Evolutionary conservation across 257 asterid species (phyloP).

Genomic region (Craterostigma plantagineum): DNA sequence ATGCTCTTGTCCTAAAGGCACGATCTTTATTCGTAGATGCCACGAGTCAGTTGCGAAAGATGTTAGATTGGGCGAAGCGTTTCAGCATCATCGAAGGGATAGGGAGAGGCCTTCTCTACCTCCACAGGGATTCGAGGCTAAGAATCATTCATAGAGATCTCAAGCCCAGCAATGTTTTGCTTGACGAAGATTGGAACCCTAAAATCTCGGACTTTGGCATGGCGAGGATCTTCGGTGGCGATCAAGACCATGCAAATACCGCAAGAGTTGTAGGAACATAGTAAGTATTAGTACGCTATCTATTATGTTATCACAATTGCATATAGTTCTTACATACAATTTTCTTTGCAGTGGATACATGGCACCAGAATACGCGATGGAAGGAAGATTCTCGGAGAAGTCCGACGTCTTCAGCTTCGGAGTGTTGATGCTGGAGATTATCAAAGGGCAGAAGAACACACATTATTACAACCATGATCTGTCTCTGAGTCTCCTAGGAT

Average conservation of each 20-base stretch:
- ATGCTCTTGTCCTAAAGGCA: neutral
- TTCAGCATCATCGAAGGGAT: constrained; percentile 34
- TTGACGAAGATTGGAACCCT: constrained; percentile 49
- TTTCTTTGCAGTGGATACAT: constrained; percentile 42
- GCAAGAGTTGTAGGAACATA: constrained; percentile 53
- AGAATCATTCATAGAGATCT: constrained; percentile 50
- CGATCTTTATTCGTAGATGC: constrained; percentile 12
- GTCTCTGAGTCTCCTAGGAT: constrained; percentile 35
- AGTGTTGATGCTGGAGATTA: constrained; percentile 32
- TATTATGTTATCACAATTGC: too few relatives aligned
- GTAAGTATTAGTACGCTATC: constrained; percentile 24
- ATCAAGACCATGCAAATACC: constrained; percentile 35
- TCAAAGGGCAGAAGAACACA: constrained; percentile 37
- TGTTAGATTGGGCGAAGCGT: constrained; percentile 34
- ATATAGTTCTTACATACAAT: too few relatives aligned
- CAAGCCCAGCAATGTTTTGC: constrained; percentile 39
- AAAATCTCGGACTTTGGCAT: constrained; percentile 59
- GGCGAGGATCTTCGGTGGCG: constrained; percentile 43
- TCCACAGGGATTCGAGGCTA: constrained; percentile 50
- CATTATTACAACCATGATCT: constrained; percentile 28
- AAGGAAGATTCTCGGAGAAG: constrained; percentile 30
- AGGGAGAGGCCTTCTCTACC: constrained; percentile 50
- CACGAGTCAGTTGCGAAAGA: constrained; percentile 11
- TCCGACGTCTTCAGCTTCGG: constrained; percentile 37
- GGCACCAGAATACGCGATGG: constrained; percentile 66